Percentiles rank a stretch among this genome's conserved stretches.
phyloP scores from a whole-genome alignment of 208 protist species.

The Trypanosoma congolense region DNA sequence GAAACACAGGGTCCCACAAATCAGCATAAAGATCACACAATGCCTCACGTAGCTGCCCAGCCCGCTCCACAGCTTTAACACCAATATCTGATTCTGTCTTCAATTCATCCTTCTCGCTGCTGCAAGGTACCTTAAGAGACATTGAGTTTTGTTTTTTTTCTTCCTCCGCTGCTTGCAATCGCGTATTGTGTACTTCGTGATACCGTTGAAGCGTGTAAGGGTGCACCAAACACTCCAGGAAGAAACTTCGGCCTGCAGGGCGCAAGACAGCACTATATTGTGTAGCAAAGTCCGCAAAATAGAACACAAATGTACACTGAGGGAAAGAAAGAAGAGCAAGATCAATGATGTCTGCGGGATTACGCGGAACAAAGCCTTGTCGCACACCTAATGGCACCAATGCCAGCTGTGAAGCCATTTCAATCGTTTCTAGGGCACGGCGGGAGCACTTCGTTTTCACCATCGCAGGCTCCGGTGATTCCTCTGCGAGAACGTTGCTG shows the following conservation, averaged over 20 bases:
- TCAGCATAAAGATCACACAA: slow-evolving; percentile 73
- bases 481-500: not conserved
- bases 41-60: slow-evolving; percentile 27
- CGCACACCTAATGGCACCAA: slow-evolving; percentile 26
- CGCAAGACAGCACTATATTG: slow-evolving; percentile 72
- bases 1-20: slow-evolving; percentile 63
- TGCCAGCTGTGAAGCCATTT: slow-evolving; percentile 55
- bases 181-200: no score
- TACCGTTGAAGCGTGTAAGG: slow-evolving; percentile 57
- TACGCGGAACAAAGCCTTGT: slow-evolving; percentile 46
- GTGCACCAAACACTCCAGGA: slow-evolving; percentile 58
- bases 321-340: slow-evolving; percentile 68
- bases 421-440: slow-evolving; percentile 66
- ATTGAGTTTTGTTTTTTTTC: no score
- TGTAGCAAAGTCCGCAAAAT: slow-evolving; percentile 82
- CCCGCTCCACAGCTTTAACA: not conserved
- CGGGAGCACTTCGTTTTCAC: slow-evolving; percentile 58
- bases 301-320: slow-evolving; percentile 82
- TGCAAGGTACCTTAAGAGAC: not conserved
- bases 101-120: not conserved
- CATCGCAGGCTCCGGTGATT: slow-evolving; percentile 14
- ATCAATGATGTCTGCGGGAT: slow-evolving; percentile 73
- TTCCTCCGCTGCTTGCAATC: no score
- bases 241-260: slow-evolving; percentile 42
- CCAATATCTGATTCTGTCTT: not conserved